Evolutionary conservation across 2,329 filamentous ascomycete genomes (phyloP), one percentile per base, ranked within the genome.

Genomic region (Colletotrichum tanaceti): DNA sequence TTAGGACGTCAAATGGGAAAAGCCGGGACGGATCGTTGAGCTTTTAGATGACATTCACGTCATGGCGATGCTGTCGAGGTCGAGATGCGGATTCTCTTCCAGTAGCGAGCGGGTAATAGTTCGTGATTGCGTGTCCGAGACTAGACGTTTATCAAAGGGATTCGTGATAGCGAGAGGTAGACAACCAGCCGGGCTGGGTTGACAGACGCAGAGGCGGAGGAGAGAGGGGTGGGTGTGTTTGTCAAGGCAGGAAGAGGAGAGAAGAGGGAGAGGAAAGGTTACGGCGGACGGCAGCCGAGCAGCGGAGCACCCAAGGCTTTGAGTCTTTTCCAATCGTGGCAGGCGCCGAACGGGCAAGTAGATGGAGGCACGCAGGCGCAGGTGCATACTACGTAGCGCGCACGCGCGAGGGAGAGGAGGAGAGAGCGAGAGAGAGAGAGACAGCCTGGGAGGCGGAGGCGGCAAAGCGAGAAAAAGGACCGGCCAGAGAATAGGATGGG

Each of bases 321-420:
- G 60, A 68, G 65, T 64, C 39, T 49, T 64, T 68, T 65, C 65
- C 60, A 58, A 47, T 58, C 39, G 60, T 67, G 65, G 46, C 53
- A 65, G 60, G 61, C 63, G 54, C 53, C 44, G 43, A 53, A 59
- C 35, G 47, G 46, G 54, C 44, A 46, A 46, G 32, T 43, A 54
- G 28, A 52, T 41, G 53, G 43, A 59, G 32, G 44, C 32, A 22
- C 16, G 52, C 44, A 63, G 52, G 35, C 32, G 46, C 28, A 41
- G 54, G 20, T 58, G n/a, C 13, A 61, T 41, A 60, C n/a, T n/a
- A n/a, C n/a, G n/a, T n/a, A n/a, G n/a, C n/a, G n/a, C n/a, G n/a
- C n/a, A 32, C 46, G 55, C 35, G 22, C 20, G 38, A 13, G 43
- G 3, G 38, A 57, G 61, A 18, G 22, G 11, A 39, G 20, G 32